Evolutionary conservation across 305 asterid genomes (phyloP), one percentile per base, ranked within the genome.

Genomic region (Nicotiana rustica): DNA sequence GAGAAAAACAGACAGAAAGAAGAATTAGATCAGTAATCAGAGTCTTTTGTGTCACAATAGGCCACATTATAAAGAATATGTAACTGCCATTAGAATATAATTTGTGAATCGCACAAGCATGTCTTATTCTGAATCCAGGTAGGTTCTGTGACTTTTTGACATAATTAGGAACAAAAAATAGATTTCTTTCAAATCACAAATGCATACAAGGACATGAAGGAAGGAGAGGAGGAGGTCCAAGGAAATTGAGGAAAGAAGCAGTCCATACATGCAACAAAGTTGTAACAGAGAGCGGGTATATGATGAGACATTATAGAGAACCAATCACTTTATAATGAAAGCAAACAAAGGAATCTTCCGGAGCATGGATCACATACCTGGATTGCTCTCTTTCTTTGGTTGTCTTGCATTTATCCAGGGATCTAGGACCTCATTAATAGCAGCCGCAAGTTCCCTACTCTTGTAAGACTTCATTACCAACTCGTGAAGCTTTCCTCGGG

Each of bases 381-480:
- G 80, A 84, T 88, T 86, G 88, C 82, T 83, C 89, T 96, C 99
- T 88, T 93, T 96, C 92, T 95, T 95, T 5, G 96, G 98, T 84
- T 91, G 97, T 65, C 97, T 90, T 65, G 94, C 93, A 91, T 87
- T 93, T 84, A 97, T 92, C 99, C 99, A 97, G 65, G 99, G 99
- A 92, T 97, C 97, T 80, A 97, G 92, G 84, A 93, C 96, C 91
- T 97, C 99, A 88, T 97, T 97, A 85, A 97, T 95, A 69, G 98
- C 99, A 82, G 99, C 99, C 88, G 97, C 97, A 81, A 97, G 92
- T 91, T 97, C 99, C 85, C 99, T 90, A 84, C 99, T 92, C 91
- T 94, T 95, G 92, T 95, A 95, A 35, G 99, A 92, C 86, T 95
- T 97, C 99, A 97, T 97, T 70, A 97, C 97, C 87, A 97, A 90